Percentiles rank a stretch among this genome's conserved stretches.
These are phyloP conservation scores for Allium sativum DNA, from an alignment of 106 monocot species.

Conservation along the genomic window DNA sequence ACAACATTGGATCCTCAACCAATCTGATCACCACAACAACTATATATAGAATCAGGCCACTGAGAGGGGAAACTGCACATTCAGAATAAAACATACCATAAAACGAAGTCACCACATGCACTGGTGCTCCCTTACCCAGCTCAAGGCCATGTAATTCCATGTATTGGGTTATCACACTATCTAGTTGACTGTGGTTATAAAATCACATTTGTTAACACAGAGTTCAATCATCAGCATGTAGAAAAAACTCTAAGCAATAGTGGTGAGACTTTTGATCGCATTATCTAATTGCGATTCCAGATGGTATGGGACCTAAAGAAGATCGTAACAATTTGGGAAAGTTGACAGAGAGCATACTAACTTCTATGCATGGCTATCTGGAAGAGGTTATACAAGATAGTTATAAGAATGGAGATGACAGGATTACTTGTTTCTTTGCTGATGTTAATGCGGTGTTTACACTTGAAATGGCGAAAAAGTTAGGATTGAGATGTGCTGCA, in stretches of 20 bases:
- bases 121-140: slow-evolving; percentile 20
- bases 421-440: slow-evolving; percentile 25
- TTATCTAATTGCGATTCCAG: slow-evolving; percentile 14
- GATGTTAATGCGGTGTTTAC: slow-evolving; percentile 21
- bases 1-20: too few relatives aligned
- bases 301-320: slow-evolving; percentile 15
- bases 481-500: slow-evolving; percentile 9
- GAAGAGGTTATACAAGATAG: slow-evolving; percentile 20
- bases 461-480: slow-evolving; percentile 14
- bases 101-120: slow-evolving; percentile 13
- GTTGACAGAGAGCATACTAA: not conserved
- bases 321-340: slow-evolving; percentile 22
- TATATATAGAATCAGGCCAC: too few relatives aligned
- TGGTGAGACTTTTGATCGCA: not conserved
- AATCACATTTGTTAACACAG: slow-evolving; percentile 23
- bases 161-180: slow-evolving; percentile 19
- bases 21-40: too few relatives aligned
- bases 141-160: slow-evolving; percentile 28
- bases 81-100: too few relatives aligned
- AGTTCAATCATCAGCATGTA: slow-evolving; percentile 13
- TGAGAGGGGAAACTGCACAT: too few relatives aligned
- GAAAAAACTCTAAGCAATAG: not conserved
- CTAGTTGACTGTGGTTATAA: slow-evolving; percentile 11
- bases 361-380: slow-evolving; percentile 4
- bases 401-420: not conserved